These are phyloP conservation scores for Solanum megistacrolobum DNA, from an alignment of 257 asterid genomes.

Conservation along the genomic window DNA sequence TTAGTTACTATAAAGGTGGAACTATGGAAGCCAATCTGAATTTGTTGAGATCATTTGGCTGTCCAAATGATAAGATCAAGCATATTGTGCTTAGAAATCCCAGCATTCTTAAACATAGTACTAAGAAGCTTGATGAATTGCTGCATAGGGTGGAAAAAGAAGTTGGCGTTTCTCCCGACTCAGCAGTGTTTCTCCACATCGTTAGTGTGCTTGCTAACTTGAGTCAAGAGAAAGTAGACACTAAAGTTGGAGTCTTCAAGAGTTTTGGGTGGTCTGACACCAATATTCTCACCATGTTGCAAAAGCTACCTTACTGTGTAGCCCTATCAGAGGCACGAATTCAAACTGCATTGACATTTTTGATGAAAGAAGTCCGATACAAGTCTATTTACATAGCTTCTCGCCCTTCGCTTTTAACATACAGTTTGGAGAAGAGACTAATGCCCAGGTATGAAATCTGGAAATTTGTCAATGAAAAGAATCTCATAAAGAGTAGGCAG, in stretches of 20 bases:
- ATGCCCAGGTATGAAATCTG: conserved; percentile 6
- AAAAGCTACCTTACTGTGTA: background rate
- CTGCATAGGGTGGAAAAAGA: background rate
- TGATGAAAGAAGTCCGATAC: background rate
- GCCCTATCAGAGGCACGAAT: background rate
- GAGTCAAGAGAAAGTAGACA: background rate
- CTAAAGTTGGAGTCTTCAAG: conserved; percentile 4
- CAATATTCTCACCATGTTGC: background rate
- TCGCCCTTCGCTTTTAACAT: background rate
- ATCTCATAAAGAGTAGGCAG: background rate
- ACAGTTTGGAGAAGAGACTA: conserved; percentile 9
- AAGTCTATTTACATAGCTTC: background rate
- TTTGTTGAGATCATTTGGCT: background rate
- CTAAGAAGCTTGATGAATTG: background rate
- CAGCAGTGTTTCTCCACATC: background rate
- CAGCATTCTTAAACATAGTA: background rate
- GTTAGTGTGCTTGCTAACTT: background rate
- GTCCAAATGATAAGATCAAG: background rate
- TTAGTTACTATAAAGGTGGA: background rate
- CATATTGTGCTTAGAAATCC: background rate
- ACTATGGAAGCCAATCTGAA: background rate
- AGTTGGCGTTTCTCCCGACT: background rate
- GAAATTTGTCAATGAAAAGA: conserved; percentile 3
- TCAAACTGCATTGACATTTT: background rate
- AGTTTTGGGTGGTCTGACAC: conserved; percentile 9